Base-by-base conservation (phyloP, 2,329 filamentous ascomycete genomes). In the Aspergillus quadricinctus region DNA sequence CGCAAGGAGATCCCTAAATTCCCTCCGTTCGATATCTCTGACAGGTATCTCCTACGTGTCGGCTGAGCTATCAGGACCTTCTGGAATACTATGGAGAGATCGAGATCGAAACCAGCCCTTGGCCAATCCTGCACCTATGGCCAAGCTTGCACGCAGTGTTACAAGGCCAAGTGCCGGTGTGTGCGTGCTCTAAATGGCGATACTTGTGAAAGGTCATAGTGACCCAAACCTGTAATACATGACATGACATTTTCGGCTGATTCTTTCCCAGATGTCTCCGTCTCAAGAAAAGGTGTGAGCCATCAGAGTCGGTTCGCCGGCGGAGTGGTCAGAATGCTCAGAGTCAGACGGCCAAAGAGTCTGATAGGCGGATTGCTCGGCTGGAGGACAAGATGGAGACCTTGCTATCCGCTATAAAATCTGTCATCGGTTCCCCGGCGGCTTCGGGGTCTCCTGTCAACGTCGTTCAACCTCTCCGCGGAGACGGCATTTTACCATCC, bases 371-470 rank as follows among this genome's bases (percentile, higher is more conserved):
- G 35, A 74, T 76, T 41, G 65, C 71, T 43, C 62, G 68, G 21
- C 65, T 76, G 14, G 73, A 76, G 59, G 64, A 64, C 52, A 71
- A 66, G 51, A 64, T 75, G 50, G 67, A 71, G 27, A 65, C 53
- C 8, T 52, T 75, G n/a, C 55, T 74, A 25, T 68, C 71, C 17
- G 53, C 64, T 8, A 61, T 74, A 57, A 64, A 71, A 49, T 64
- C 69, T 23, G 55, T 68, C 17, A 54, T 64, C 55, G 37, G 54
- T 41, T 50, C 58, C 14, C 25, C 48, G 19, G 41, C 46, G 46
- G 51, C 48, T 31, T 53, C 54, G 27, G 52, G 6, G 31, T 50
- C 53, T 59, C 1, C 29, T 31, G 29, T 31, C 29, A 11, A 14
- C 29, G 10, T 4, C 29, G 4, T 31, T 31, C 21, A 50, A 4